Evolutionary conservation across 2,329 filamentous ascomycete genomes (phyloP).

Genomic region (Colletotrichum falcatum): DNA sequence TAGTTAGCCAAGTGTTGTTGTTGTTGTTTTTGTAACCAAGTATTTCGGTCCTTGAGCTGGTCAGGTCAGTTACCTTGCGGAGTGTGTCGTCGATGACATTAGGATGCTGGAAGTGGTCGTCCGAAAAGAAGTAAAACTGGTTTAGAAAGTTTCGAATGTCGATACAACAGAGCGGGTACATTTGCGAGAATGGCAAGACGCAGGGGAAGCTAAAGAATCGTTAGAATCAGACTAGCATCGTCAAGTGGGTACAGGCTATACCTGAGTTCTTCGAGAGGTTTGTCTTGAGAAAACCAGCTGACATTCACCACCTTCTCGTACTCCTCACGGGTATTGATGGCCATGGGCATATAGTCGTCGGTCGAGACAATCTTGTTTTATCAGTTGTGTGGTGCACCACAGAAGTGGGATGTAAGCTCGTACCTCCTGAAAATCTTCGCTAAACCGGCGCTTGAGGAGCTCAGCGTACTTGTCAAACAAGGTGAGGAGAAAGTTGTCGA

Average conservation of each 20-base stretch:
- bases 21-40: too few relatives aligned
- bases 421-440: slow-evolving; percentile 94
- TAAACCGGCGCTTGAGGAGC: slow-evolving; percentile 89
- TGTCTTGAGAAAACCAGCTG: slow-evolving; percentile 94
- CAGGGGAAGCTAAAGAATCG: slow-evolving; percentile 80
- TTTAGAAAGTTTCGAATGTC: slow-evolving; percentile 98
- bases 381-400: slow-evolving; percentile 38
- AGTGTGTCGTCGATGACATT: slow-evolving; percentile 92
- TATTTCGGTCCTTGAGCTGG: not conserved
- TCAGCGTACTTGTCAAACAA: slow-evolving; percentile 96
- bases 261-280: slow-evolving; percentile 78
- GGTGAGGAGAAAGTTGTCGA: slow-evolving; percentile 87
- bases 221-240: slow-evolving; percentile 1
- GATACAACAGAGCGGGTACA: slow-evolving; percentile 99
- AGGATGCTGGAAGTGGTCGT: slow-evolving; percentile 94
- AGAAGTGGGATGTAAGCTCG: slow-evolving; percentile 23
- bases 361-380: slow-evolving; percentile 76
- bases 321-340: slow-evolving; percentile 88
- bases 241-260: slow-evolving; percentile 54
- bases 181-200: slow-evolving; percentile 97
- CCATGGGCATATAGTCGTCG: slow-evolving; percentile 99
- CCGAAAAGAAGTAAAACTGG: slow-evolving; percentile 97
- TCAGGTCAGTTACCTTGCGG: slow-evolving; percentile 67
- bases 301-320: slow-evolving; percentile 97
- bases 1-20: not conserved